These are phyloP conservation scores for Puccinellia tenuiflora DNA, from an alignment of 176 grass and related monocot species.

Conservation along the genomic window DNA sequence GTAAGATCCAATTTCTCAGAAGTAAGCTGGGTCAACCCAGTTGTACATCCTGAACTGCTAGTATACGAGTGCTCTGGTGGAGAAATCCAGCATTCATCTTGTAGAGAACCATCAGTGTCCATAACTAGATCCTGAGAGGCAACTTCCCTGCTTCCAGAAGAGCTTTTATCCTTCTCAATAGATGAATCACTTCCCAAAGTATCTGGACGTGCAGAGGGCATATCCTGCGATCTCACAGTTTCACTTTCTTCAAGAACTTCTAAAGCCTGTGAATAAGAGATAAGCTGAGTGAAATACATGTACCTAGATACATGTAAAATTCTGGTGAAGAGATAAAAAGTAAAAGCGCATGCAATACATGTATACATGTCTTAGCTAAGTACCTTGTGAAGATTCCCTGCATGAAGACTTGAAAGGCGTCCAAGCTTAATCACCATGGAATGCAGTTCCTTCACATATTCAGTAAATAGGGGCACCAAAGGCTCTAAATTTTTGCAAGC, in stretches of 20 bases:
- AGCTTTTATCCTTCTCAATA: slow-evolving; percentile 45
- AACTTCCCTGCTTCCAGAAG: slow-evolving; percentile 37
- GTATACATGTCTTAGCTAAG: slow-evolving; percentile 17
- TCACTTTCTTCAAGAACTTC: slow-evolving; percentile 88
- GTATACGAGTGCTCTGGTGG: slow-evolving; percentile 82
- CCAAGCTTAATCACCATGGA: slow-evolving; percentile 81
- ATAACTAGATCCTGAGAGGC: slow-evolving; percentile 34
- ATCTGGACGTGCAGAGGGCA: slow-evolving; percentile 62
- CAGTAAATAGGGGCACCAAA: slow-evolving; percentile 58
- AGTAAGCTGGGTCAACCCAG: slow-evolving; percentile 43
- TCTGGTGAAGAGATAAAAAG: background rate
- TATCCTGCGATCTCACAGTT: slow-evolving; percentile 68
- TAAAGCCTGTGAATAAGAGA: slow-evolving; percentile 62
- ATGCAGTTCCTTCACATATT: slow-evolving; percentile 66
- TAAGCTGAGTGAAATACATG: slow-evolving; percentile 16
- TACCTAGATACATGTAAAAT: slow-evolving; percentile 11
- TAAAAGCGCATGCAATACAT: background rate
- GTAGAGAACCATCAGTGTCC: slow-evolving; percentile 34
- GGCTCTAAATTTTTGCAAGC: slow-evolving; percentile 64
- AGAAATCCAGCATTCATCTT: slow-evolving; percentile 90
- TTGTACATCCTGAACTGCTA: slow-evolving; percentile 54
- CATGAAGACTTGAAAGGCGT: slow-evolving; percentile 79
- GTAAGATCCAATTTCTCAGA: slow-evolving; percentile 39
- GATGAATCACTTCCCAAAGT: slow-evolving; percentile 55
- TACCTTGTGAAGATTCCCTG: slow-evolving; percentile 95